phyloP scores from a whole-genome alignment of 208 protist genomes.

The Trypanosoma grayi region DNA sequence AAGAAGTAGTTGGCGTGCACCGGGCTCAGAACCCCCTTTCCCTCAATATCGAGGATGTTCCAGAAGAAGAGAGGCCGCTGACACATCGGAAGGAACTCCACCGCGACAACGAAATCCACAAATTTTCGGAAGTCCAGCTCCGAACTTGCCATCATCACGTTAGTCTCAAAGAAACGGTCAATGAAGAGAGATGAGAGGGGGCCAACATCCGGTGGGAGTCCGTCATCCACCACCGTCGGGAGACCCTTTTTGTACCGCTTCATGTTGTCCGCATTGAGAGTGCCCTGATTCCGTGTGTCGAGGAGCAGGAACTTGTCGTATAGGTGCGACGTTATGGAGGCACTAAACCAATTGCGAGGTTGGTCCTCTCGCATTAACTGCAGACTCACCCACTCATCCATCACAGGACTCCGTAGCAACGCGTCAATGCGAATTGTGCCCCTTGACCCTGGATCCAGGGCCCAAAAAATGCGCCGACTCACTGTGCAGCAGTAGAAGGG shows the following conservation, averaged over 20 bases:
- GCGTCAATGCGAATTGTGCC: conserved; percentile 77
- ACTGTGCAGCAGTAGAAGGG: conserved; percentile 91
- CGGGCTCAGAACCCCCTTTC: conserved; percentile 59
- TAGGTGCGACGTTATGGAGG: conserved; percentile 64
- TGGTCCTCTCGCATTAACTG: conserved; percentile 79
- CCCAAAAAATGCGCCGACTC: conserved; percentile 90
- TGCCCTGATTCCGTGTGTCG: conserved; percentile 79
- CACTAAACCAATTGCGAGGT: conserved; percentile 81
- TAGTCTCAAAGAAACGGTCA: conserved; percentile 90
- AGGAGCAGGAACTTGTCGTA: conserved; percentile 89
- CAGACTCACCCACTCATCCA: conserved; percentile 88
- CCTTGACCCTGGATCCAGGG: conserved; percentile 71
- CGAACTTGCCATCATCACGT: conserved; percentile 74
- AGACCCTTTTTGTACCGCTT: conserved; percentile 84
- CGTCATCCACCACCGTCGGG: conserved; percentile 81
- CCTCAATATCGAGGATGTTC: conserved; percentile 86
- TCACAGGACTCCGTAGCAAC: conserved; percentile 70
- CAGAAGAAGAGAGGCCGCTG: conserved; percentile 82
- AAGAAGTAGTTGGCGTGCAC: conserved; percentile 88
- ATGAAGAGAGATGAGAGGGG: conserved; percentile 85
- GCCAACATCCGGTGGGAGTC: conserved; percentile 62
- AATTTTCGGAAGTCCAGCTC: conserved; percentile 93
- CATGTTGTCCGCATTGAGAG: conserved; percentile 78
- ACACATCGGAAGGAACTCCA: conserved; percentile 80
- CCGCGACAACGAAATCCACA: conserved; percentile 91